Conservation (phyloP, 2,329 filamentous ascomycete genomes). For the Pseudogymnoascus sp. region DNA sequence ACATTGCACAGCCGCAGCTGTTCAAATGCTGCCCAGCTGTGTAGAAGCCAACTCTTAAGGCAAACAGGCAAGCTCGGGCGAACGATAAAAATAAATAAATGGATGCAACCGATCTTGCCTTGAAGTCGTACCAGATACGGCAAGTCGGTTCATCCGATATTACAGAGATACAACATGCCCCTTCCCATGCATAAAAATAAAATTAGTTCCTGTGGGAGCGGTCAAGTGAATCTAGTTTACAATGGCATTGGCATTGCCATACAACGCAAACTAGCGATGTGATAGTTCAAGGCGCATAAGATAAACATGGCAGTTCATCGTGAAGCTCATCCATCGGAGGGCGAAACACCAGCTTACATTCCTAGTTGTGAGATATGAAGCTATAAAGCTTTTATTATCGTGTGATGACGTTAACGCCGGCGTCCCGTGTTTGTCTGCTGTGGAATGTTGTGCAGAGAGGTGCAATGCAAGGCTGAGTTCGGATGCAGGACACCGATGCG, state of each 20-base stretch:
- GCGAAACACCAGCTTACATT: background rate
- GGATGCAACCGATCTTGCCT: background rate
- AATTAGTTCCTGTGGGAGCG: background rate
- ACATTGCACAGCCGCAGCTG: background rate
- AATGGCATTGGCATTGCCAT: background rate
- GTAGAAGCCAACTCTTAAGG: background rate
- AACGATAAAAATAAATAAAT: background rate
- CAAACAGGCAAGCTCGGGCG: background rate
- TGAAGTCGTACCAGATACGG: background rate
- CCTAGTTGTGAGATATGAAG: background rate
- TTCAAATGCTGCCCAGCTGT: background rate
- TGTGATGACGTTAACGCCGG: background rate
- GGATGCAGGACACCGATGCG: background rate
- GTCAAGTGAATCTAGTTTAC: background rate
- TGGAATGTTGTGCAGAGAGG: background rate
- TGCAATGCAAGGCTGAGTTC: background rate
- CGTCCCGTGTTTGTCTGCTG: slow-evolving; percentile 6
- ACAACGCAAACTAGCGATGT: background rate
- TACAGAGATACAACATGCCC: background rate
- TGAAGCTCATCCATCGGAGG: background rate
- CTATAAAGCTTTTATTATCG: background rate
- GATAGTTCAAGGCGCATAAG: background rate
- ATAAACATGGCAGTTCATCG: background rate
- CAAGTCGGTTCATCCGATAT: background rate
- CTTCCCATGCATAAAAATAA: slow-evolving; percentile 1